Evolutionary conservation across 2,329 filamentous ascomycete genomes (phyloP), one percentile per base, ranked within the genome.

Genomic region (Aspergillus sp.): DNA sequence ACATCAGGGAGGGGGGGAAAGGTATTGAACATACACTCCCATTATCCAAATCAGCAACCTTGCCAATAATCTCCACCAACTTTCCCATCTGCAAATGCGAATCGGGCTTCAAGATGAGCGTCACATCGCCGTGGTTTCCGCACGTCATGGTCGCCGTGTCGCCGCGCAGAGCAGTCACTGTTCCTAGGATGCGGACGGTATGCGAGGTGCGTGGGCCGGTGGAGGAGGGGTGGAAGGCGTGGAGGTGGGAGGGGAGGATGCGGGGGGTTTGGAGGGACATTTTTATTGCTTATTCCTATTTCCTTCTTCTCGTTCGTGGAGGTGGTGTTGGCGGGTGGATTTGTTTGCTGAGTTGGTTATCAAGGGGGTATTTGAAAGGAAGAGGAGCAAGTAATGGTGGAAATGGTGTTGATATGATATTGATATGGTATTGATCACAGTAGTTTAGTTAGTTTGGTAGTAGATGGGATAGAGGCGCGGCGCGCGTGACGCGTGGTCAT

Each of bases 161-260:
- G 66, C 93, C 93, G 54, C 88, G 88, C 23, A 98, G 82, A 70
- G 95, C 88, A 3, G 86, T 85, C 50, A 98, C 92, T 70, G 90
- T 92, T 70, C 95, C 95, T 5, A 96, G 83, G 58, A 98, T 82
- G 69, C 92, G 92, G 64, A 98, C 90, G 63, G 90, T 90, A 66
- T 86, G 80, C 72, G 84, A 78, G 53, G 79, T 77, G 59, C 69
- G 68, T 30, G 68, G 67, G 32, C 56, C 58, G 25, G 70, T 59
- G 59, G 68, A 70, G 50, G 75, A 84, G 66, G 83, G 82, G 66
- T 88, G 83, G 79, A 93, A 96, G 71, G 83, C 83, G 73, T 92
- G 86, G 60, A 98, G 89, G 78, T 94, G 90, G 42, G 84, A 80
- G 56, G 90, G 90, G 51, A 90, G 91, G 75, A 97, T 87, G 76